Percentiles rank a stretch among this genome's conserved stretches.
Evolutionary conservation across 345 rosid species (phyloP).

Genomic region (Aethionema arabicum): DNA sequence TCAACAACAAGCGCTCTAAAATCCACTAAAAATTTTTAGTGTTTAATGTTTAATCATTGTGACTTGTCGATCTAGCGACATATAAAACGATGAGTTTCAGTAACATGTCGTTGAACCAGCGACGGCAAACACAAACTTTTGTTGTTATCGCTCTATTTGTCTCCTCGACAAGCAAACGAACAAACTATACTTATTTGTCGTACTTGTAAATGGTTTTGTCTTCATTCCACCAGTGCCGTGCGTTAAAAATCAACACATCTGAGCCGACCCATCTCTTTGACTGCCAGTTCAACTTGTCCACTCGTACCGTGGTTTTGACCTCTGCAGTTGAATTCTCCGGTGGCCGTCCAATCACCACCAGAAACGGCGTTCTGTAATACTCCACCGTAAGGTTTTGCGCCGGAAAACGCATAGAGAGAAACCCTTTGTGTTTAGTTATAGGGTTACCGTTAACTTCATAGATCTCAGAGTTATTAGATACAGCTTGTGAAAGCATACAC

Average conservation of each 20-base stretch:
- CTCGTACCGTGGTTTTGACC: constrained; percentile 49
- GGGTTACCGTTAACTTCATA: constrained; percentile 72
- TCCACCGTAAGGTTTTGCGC: constrained; percentile 72
- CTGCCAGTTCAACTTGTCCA: constrained; percentile 67
- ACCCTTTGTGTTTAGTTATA: constrained; percentile 79
- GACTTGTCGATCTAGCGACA: too few relatives aligned
- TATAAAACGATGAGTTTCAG: too few relatives aligned
- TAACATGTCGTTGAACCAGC: too few relatives aligned
- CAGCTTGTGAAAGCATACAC: constrained; percentile 68
- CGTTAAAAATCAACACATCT: constrained; percentile 64
- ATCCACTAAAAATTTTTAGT: too few relatives aligned
- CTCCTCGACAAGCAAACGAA: too few relatives aligned
- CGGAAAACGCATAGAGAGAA: constrained; percentile 70
- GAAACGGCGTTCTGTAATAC: constrained; percentile 76
- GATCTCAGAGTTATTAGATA: constrained; percentile 56
- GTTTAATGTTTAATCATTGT: too few relatives aligned
- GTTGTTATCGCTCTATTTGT: too few relatives aligned
- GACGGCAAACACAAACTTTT: too few relatives aligned
- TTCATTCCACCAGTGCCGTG: constrained; percentile 89
- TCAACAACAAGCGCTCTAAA: too few relatives aligned
- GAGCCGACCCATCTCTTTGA: constrained; percentile 67
- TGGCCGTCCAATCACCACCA: constrained; percentile 57
- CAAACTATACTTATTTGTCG: not conserved
- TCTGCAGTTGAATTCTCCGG: constrained; percentile 44
- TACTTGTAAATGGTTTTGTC: constrained; percentile 58